A percentile compares a stretch with the other conserved stretches of the same genome.
phyloP scores from a whole-genome alignment of 768 basidiomycete species.

The Rhodotorula sphaerocarpa region DNA sequence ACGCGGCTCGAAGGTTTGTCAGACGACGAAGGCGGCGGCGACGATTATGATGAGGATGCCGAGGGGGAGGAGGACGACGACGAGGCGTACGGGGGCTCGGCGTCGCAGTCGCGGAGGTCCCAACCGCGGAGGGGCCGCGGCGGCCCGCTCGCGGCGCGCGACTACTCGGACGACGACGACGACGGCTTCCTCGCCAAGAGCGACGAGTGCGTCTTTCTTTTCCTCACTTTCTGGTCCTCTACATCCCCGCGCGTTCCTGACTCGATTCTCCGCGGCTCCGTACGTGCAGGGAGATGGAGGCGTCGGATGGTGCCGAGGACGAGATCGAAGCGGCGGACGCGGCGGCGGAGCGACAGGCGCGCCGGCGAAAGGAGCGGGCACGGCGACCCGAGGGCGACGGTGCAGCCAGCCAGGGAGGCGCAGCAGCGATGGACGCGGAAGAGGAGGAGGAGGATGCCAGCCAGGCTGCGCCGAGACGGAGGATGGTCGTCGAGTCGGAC shows the following conservation, averaged over 20 bases:
- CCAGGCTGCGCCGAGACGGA: slow-evolving; percentile 3
- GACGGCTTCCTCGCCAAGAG: slow-evolving; percentile 26
- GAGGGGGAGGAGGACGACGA: slow-evolving; percentile 4
- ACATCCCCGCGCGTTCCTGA: not conserved
- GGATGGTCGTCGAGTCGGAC: slow-evolving; percentile 22
- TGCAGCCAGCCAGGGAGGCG: too few species aligned
- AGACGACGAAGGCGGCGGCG: slow-evolving; percentile 5
- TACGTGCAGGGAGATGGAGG: slow-evolving; percentile 10
- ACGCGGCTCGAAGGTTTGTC: slow-evolving; percentile 18
- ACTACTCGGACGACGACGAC: slow-evolving; percentile 27
- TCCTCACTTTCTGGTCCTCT: not conserved
- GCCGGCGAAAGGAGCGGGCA: slow-evolving; percentile 19
- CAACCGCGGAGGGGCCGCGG: slow-evolving; percentile 13
- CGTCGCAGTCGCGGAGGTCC: slow-evolving; percentile 3
- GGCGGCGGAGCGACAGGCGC: slow-evolving; percentile 16
- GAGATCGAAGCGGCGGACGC: slow-evolving; percentile 30
- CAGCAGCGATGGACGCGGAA: not conserved
- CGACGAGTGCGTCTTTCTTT: slow-evolving; percentile 19
- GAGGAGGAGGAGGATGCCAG: not conserved
- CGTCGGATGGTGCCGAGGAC: slow-evolving; percentile 5
- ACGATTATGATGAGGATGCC: slow-evolving; percentile 17
- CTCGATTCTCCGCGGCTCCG: not conserved
- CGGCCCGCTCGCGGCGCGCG: not conserved
- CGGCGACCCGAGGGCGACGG: too few species aligned
- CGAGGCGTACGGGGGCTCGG: not conserved